Base-by-base conservation (phyloP, 2,329 filamentous ascomycete species). In the Gyromitra esculenta region DNA sequence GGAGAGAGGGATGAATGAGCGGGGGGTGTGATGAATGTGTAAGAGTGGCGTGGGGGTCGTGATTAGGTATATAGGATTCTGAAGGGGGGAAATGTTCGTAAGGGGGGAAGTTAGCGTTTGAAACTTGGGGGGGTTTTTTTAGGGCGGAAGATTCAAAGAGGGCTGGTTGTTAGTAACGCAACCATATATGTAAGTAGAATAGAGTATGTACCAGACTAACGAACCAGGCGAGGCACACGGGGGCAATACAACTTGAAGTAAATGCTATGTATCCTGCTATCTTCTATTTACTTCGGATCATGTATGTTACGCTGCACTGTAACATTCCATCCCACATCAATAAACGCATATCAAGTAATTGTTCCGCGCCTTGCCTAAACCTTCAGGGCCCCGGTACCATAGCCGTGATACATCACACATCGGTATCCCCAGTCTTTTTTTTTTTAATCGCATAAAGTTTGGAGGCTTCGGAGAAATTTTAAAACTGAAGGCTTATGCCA, bases 71-170 rank as follows among this genome's bases (percentile, higher is more conserved):
- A 11, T 21, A 45, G 18, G 31, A 31, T 52, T 43, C 50, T 21
- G 35, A 52, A 25, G 68, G 35, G 31, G 21, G 45, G 64, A 64
- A 74, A 74, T 69, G 65, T 70, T 74, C 64, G 72, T 71, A 75
- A 8, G 41, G 39, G 8, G 54, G 57, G 59, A 37, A 54, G 48
- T 41, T 52, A 66, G 62, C 41, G 54, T 73, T 60, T 59, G 54
- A 54, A 63, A 25, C 21, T 60, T 50, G 18, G 52, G 25, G 25
- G 25, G 25, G 2, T 31, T 31, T 31, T 39, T 43, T 59, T 59
- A 21, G 48, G 48, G 11, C 31, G 21, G 25, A 31, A 31, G 25
- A 31, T 31, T 31, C 25, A 39, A 54, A 60, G 63, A 62, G 39
- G 72, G 56, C 48, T 70, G 48, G 39, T 57, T 62, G 66, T 68